Evolutionary conservation across 768 basidiomycete species (phyloP).

Genomic region (Gloeopeniophorella convolvens): DNA sequence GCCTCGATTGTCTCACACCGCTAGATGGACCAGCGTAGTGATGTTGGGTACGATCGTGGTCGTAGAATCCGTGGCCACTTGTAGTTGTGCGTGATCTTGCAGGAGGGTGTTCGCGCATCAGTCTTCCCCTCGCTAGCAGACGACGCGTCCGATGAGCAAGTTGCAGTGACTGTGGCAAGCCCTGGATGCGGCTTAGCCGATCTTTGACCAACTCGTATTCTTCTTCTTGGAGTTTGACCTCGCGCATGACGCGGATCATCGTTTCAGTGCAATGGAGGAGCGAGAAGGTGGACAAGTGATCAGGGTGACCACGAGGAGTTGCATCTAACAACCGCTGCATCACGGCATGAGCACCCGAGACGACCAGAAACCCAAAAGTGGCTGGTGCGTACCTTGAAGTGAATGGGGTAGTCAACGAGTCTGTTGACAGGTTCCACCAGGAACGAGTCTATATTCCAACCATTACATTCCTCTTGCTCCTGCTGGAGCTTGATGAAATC

Average conservation of each 20-base stretch:
- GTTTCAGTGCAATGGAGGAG: constrained; percentile 61
- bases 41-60: not conserved
- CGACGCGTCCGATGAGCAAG: constrained; percentile 70
- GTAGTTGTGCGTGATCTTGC: not conserved
- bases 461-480: constrained; percentile 42
- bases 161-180: constrained; percentile 44
- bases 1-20: constrained; percentile 18
- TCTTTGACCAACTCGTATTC: constrained; percentile 72
- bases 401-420: constrained; percentile 60
- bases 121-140: constrained; percentile 59
- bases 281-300: constrained; percentile 62
- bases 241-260: constrained; percentile 71
- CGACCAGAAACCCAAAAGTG: not conserved
- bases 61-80: not conserved
- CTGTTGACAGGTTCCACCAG: constrained; percentile 72
- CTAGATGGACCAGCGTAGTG: not conserved
- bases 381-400: constrained; percentile 58
- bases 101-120: constrained; percentile 41
- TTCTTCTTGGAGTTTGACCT: constrained; percentile 81
- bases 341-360: constrained; percentile 9
- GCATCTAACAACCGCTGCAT: constrained; percentile 58
- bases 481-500: constrained; percentile 77
- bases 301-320: constrained; percentile 65
- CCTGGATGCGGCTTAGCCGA: constrained; percentile 51
- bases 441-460: constrained; percentile 61